phyloP scores from a whole-genome alignment of 2,329 filamentous ascomycete genomes.

The Bipolaris zeicola region DNA sequence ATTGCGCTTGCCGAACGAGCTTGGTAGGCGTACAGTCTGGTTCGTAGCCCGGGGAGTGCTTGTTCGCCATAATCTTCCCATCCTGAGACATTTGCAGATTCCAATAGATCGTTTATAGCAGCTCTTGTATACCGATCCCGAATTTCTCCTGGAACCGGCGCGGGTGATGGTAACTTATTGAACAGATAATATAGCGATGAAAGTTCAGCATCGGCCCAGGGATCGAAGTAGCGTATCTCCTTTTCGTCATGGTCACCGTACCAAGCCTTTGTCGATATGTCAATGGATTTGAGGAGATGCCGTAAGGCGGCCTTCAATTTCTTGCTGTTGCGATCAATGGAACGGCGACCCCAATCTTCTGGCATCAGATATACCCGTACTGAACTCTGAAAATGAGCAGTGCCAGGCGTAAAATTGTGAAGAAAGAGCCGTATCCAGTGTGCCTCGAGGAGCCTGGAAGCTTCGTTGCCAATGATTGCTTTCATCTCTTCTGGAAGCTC shows the following conservation, averaged over 20 bases:
- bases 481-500: slow-evolving; percentile 30
- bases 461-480: slow-evolving; percentile 31
- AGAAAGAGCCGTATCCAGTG: slow-evolving; percentile 44
- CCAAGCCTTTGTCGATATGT: slow-evolving; percentile 65
- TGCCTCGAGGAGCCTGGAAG: slow-evolving; percentile 38
- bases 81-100: slow-evolving; percentile 32
- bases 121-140: slow-evolving; percentile 58
- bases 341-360: slow-evolving; percentile 64
- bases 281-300: slow-evolving; percentile 58
- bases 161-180: slow-evolving; percentile 73
- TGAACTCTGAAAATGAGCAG: slow-evolving; percentile 12
- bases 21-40: slow-evolving; percentile 77
- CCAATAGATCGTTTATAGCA: slow-evolving; percentile 63
- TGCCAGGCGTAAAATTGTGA: slow-evolving; percentile 5
- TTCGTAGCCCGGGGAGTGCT: slow-evolving; percentile 62
- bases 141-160: slow-evolving; percentile 59
- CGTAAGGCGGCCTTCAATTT: slow-evolving; percentile 56
- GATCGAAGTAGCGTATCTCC: slow-evolving; percentile 41
- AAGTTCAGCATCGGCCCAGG: slow-evolving; percentile 51
- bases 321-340: slow-evolving; percentile 57
- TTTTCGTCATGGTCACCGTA: slow-evolving; percentile 47
- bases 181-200: slow-evolving; percentile 71
- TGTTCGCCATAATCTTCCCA: slow-evolving; percentile 41
- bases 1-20: slow-evolving; percentile 79
- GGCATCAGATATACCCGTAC: slow-evolving; percentile 68